These are phyloP conservation scores for Mycena floridula DNA, from an alignment of 768 basidiomycete genomes.

Conservation along the genomic window DNA sequence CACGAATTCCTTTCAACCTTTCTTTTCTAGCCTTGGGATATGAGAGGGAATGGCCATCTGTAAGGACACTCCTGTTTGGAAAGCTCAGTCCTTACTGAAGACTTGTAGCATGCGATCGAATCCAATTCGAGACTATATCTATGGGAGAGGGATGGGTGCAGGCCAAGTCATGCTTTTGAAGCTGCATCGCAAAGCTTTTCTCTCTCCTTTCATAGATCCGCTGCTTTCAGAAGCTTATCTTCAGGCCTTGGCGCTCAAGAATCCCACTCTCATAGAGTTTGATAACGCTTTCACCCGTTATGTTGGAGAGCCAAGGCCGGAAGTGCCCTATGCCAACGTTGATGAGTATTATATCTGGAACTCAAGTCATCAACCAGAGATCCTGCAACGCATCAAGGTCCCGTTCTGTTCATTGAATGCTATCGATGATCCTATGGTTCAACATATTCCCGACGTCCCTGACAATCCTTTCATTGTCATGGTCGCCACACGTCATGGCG, in stretches of 20 bases:
- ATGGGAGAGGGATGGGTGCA: constrained; percentile 73
- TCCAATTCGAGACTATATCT: too few relatives aligned
- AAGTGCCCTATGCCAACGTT: constrained; percentile 21
- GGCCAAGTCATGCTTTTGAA: constrained; percentile 60
- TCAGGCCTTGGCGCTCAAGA: constrained; percentile 21
- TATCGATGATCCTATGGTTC: constrained; percentile 46
- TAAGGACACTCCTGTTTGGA: too few relatives aligned
- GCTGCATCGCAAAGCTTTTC: constrained; percentile 31
- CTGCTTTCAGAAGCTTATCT: constrained; percentile 24
- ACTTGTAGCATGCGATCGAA: too few relatives aligned
- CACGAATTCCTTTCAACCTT: too few relatives aligned
- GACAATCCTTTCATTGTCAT: constrained; percentile 50
- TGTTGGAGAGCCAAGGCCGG: constrained; percentile 36
- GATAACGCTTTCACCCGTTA: constrained; percentile 39
- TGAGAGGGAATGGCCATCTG: too few relatives aligned
- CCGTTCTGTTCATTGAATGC: constrained; percentile 61
- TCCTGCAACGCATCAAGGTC: constrained; percentile 52
- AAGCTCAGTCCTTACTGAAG: too few relatives aligned
- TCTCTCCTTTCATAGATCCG: background rate
- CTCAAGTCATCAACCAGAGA: constrained; percentile 32
- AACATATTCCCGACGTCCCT: constrained; percentile 47
- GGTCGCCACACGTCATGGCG: constrained; percentile 56
- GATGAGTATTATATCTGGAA: constrained; percentile 43
- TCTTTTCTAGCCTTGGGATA: too few relatives aligned
- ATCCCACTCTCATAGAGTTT: constrained; percentile 29